Base-by-base conservation (phyloP, 805 yeast genomes). In the Spathaspora hagerdaliae region DNA sequence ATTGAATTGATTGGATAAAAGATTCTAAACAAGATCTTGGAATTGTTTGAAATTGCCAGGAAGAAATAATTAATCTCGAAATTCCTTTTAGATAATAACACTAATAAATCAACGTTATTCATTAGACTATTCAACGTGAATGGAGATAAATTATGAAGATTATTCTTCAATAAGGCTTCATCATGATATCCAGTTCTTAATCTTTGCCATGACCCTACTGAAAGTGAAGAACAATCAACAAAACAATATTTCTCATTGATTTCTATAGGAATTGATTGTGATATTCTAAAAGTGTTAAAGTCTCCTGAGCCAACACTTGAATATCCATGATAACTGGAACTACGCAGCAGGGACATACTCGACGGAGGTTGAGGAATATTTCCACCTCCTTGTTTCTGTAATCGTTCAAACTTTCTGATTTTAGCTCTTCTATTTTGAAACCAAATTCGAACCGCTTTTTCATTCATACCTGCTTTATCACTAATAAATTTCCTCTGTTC, bases 391-490 rank as follows among this genome's bases (percentile, higher is more conserved):
- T 27, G 36, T 14, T 54, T 47, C 58, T 61, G 66, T 61, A 75
- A 64, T 46, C 82, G 74, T 54, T 82, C 86, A 56, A 78, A 63
- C 63, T 85, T 85, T 56, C 90, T 74, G 38, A 81, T 74, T 60
- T 86, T 87, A 15, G 94, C 94, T 51, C 97, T 69, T 55, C 91
- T 71, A 60, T 89, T 89, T 63, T 90, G 97, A 58, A 88, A 90
- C 97, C 97, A 90, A 37, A 90, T 90, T 45, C 96, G 75, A 2
- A 90, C 96, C 11, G 91, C 87, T 50, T 94, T 78, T 55, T 90
- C 96, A 11, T 90, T 79, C 87, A 89, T 83, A 14, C 84, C 86
- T 1, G 95, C 86, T 49, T 75, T 74, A 2, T 76, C 80, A 35
- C 94, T 81, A 34, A 90, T 81, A 29, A 73, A 77, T 56, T 83